Conservation (phyloP, 495 filamentous ascomycete species). For the Niebla homalea region DNA sequence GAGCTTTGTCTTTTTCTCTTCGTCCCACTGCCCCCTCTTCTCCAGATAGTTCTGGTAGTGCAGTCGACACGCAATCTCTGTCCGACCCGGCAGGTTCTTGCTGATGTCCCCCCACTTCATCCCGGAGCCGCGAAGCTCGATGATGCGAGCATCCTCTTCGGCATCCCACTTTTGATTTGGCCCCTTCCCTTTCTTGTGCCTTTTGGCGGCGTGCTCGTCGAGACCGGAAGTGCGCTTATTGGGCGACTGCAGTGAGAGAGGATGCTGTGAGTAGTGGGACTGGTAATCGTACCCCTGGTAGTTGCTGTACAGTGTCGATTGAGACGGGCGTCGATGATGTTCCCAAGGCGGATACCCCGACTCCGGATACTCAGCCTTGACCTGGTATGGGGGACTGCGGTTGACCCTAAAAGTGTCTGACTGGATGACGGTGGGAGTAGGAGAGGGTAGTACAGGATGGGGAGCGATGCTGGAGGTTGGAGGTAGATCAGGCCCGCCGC, state of each 20-base stretch:
- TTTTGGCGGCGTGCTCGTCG: constrained; percentile 48
- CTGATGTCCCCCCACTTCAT: constrained; percentile 99
- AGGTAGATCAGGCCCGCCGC: not conserved
- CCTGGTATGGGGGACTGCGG: not conserved
- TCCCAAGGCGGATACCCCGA: not conserved
- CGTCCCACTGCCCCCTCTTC: constrained; percentile 80
- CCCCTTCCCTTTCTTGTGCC: constrained; percentile 36
- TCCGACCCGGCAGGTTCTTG: constrained; percentile 74
- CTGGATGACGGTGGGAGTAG: not conserved
- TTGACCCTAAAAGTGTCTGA: not conserved
- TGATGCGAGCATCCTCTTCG: constrained; percentile 82
- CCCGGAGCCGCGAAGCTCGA: constrained; percentile 70
- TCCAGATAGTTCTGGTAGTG: constrained; percentile 98
- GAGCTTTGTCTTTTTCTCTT: constrained; percentile 93
- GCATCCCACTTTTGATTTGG: constrained; percentile 71
- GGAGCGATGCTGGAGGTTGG: not conserved
- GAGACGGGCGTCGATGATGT: not conserved
- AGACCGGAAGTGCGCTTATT: constrained; percentile 13
- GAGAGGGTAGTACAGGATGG: constrained; percentile 1
- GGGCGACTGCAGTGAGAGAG: not conserved
- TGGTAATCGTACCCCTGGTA: not conserved
- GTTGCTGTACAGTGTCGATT: not conserved
- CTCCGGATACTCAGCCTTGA: not conserved
- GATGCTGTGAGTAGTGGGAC: not conserved
- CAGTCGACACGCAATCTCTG: constrained; percentile 81